Evolutionary conservation across 371 early-diverging fungal genomes (phyloP).

Genomic region (Rhizopus delemar): DNA sequence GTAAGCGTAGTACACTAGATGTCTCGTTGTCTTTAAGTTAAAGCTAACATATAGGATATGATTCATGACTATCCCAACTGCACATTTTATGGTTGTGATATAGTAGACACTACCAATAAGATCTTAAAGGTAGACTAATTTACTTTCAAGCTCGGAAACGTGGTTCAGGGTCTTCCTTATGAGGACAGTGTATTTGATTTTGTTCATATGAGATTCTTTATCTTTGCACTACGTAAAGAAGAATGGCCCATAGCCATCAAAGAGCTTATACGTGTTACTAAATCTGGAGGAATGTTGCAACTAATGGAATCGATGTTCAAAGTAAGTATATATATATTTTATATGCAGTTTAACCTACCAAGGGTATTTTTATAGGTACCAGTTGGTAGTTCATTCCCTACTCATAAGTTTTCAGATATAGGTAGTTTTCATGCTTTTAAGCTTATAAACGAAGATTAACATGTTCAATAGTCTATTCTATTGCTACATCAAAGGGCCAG

Average conservation of each 20-base stretch:
- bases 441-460: too few species aligned
- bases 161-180: conserved; percentile 38
- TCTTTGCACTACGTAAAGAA: conserved; percentile 27
- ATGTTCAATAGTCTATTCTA: too few species aligned
- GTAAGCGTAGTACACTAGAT: conserved; percentile 5
- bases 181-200: conserved; percentile 29
- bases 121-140: conserved; percentile 23
- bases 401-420: too few species aligned
- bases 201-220: conserved; percentile 22
- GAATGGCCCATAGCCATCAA: conserved; percentile 25
- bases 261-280: conserved; percentile 24
- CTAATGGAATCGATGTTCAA: conserved; percentile 32
- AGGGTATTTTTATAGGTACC: too few species aligned
- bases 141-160: conserved; percentile 20
- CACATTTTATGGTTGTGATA: conserved; percentile 38
- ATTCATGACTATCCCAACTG: conserved; percentile 36
- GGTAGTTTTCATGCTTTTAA: too few species aligned
- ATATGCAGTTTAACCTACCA: too few species aligned
- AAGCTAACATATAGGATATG: conserved; percentile 24
- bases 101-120: conserved; percentile 41
- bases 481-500: too few species aligned
- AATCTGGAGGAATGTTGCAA: conserved; percentile 36
- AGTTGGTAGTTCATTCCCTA: too few species aligned
- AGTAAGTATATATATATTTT: conserved; percentile 7
- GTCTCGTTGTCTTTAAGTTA: not conserved